These are phyloP conservation scores for Nymphaea thermarum DNA, from an alignment of 164 flowering plant species.

Conservation along the genomic window DNA sequence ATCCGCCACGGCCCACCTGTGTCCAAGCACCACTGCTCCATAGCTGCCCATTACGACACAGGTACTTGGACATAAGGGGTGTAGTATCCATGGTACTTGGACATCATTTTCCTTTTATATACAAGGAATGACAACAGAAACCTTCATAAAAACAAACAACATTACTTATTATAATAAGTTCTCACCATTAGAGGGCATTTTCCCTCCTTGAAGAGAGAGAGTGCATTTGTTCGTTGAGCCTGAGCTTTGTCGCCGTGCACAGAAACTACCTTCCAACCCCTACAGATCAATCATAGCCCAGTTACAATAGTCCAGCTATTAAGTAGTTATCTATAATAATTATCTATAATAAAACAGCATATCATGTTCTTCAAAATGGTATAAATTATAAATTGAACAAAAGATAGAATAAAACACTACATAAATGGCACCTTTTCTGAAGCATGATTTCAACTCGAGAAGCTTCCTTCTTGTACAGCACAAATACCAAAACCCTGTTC, in stretches of 20 bases:
- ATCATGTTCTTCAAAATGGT: not conserved
- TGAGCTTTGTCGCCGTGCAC: conserved; percentile 92
- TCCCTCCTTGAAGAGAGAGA: conserved; percentile 72
- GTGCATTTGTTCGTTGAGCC: conserved; percentile 55
- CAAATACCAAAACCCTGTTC: conserved; percentile 91
- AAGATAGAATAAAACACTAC: not conserved
- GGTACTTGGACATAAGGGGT: too few relatives aligned
- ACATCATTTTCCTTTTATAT: too few relatives aligned
- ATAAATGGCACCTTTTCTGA: conserved; percentile 34
- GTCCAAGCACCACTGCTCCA: too few relatives aligned
- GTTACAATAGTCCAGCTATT: too few relatives aligned
- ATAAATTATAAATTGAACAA: not conserved
- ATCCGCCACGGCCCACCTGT: too few relatives aligned
- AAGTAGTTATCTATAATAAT: too few relatives aligned
- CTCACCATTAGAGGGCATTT: conserved; percentile 80
- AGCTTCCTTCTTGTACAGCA: conserved; percentile 90
- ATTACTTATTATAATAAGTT: not conserved
- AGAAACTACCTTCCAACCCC: conserved; percentile 91
- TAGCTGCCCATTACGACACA: too few relatives aligned
- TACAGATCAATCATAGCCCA: conserved; percentile 8
- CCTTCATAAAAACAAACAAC: not conserved
- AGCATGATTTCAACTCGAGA: conserved; percentile 80
- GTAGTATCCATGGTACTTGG: too few relatives aligned
- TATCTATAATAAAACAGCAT: not conserved
- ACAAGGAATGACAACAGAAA: not conserved